Base-by-base conservation (phyloP, 1,139 yeast genomes). In the Yamadazyma atmosphaerica region DNA sequence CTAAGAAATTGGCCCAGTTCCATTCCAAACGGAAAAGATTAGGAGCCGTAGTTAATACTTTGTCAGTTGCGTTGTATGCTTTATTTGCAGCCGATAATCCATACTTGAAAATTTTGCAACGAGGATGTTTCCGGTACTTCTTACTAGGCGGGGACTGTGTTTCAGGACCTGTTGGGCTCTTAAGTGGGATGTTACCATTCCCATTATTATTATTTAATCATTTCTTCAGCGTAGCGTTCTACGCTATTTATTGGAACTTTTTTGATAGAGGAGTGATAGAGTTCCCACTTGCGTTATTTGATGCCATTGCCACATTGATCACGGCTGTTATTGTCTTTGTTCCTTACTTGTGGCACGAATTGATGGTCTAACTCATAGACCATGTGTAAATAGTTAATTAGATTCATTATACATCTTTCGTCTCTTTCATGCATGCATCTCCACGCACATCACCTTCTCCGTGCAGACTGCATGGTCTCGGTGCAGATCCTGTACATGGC, bases 111-210 rank as follows among this genome's bases (percentile, higher is more conserved):
- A 76, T 86, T 32, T 71, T 92, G 47, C 98, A 90, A 65, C 69
- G 67, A 36, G 99, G 98, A 9, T 92, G 98, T 62, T 89, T 89
- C 73, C 68, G 70, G 45, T 92, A 94, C 63, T 89, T 92, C 69
- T 65, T 74, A 56, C 73, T 79, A 38, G 98, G 98, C 25, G 98
- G 97, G 14, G 81, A 73, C 39, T 85, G 90, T 55, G 79, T 86
- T 18, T 59, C 64, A 15, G 85, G 85, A 9, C 98, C 99, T 9
- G 83, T 88, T 40, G 84, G 89, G 4, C 77, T 94, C 54, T 73
- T 94, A 41, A 76, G 92, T 38, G 98, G 98, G 8, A 74, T 87
- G 58, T 63, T 79, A 41, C 95, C 95, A 33, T 75, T 72, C 53
- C 95, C 96, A 17, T 67, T 78, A 62, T 58, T 80, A 33, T 71